Evolutionary conservation across 2,329 filamentous ascomycete species (phyloP).

Genomic region (Atkinsonella texensis): DNA sequence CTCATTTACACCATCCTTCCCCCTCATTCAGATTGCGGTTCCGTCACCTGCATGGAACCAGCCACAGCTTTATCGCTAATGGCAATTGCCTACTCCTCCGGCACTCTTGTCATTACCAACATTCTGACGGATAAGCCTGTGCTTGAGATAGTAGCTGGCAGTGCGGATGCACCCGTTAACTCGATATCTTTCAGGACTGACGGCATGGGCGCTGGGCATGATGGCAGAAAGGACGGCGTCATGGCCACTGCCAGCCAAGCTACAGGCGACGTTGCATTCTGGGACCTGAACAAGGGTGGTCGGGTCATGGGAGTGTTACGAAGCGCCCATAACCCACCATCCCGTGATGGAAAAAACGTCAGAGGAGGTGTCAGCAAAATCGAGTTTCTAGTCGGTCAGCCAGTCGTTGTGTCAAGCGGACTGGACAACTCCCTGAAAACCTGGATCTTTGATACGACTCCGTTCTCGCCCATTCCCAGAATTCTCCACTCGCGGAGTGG

Average conservation of each 20-base stretch:
- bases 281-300: constrained; percentile 87
- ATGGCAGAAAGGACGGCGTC: constrained; percentile 74
- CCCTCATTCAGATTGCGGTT: constrained; percentile 56
- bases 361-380: constrained; percentile 73
- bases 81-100: constrained; percentile 75
- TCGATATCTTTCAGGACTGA: constrained; percentile 88
- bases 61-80: constrained; percentile 75
- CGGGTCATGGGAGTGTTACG: constrained; percentile 77
- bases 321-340: constrained; percentile 74
- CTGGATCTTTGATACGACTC: constrained; percentile 91
- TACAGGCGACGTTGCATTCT: constrained; percentile 84
- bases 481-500: constrained; percentile 78
- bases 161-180: constrained; percentile 54
- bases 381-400: constrained; percentile 82
- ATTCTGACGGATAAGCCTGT: constrained; percentile 65
- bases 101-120: constrained; percentile 69
- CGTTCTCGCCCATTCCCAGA: constrained; percentile 76
- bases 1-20: constrained; percentile 83
- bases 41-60: constrained; percentile 78
- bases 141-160: constrained; percentile 55
- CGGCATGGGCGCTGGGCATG: constrained; percentile 73
- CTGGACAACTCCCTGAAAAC: constrained; percentile 88
- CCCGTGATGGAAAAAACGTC: constrained; percentile 38
- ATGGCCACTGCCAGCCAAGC: constrained; percentile 79
- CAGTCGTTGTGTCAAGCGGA: constrained; percentile 80